phyloP scores from a whole-genome alignment of 2,329 filamentous ascomycete species.

The Calonectria pseudoreteaudii region DNA sequence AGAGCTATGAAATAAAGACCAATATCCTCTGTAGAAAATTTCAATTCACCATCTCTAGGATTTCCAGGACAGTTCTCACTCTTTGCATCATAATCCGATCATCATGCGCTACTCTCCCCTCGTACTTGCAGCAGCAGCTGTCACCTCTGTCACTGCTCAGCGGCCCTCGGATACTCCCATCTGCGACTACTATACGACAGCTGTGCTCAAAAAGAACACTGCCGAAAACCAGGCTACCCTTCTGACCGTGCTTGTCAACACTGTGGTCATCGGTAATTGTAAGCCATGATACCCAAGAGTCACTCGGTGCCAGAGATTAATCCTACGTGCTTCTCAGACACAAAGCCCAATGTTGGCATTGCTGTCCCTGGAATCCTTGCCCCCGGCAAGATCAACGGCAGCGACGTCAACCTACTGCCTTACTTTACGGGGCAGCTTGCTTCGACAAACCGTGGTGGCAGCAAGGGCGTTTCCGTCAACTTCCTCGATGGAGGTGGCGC shows the following conservation, averaged over 20 bases:
- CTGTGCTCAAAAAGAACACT: constrained; percentile 69
- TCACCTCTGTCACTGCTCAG: constrained; percentile 50
- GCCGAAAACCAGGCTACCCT: constrained; percentile 68
- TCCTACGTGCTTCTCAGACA: constrained; percentile 51
- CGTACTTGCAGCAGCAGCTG: constrained; percentile 36
- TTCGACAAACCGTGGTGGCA: constrained; percentile 64
- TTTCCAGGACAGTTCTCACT: background rate
- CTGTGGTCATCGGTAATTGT: constrained; percentile 73
- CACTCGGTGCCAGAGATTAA: background rate
- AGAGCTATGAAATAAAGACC: background rate
- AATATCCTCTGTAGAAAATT: background rate
- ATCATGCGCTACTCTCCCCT: constrained; percentile 42
- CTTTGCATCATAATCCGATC: background rate
- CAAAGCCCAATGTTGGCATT: constrained; percentile 63
- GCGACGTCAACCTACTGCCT: constrained; percentile 66
- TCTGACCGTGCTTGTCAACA: constrained; percentile 70
- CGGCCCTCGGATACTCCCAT: constrained; percentile 63
- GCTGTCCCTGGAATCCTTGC: constrained; percentile 69
- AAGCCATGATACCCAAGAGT: constrained; percentile 26
- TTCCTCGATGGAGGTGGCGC: constrained; percentile 72
- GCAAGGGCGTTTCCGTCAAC: constrained; percentile 62
- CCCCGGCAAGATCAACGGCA: constrained; percentile 60
- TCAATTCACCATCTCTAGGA: background rate
- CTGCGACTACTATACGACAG: constrained; percentile 73
- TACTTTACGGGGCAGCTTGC: constrained; percentile 69